These are phyloP conservation scores for Rutstroemia sp. DNA, from an alignment of 2,329 filamentous ascomycete genomes.

Conservation along the genomic window DNA sequence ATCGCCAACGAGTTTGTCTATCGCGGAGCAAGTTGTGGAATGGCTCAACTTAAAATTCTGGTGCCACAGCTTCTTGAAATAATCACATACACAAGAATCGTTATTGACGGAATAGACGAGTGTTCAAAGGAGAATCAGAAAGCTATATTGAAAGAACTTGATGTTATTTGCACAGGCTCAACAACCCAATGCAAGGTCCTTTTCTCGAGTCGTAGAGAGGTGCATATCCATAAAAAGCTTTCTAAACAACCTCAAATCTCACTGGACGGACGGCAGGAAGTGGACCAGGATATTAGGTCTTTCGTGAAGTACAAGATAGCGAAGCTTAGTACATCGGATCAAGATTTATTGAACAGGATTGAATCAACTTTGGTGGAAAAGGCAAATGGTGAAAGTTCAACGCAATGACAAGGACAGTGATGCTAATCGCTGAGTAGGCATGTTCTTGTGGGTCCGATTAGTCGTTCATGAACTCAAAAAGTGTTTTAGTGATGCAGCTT, in stretches of 20 bases:
- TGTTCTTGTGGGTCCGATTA: constrained; percentile 15
- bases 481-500: constrained; percentile 7
- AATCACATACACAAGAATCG: not conserved
- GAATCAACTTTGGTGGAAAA: constrained; percentile 9
- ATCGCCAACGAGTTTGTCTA: constrained; percentile 12
- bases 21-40: constrained; percentile 5
- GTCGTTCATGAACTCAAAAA: constrained; percentile 7
- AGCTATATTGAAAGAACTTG: constrained; percentile 10
- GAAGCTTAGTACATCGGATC: constrained; percentile 3
- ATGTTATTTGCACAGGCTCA: not conserved
- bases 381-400: constrained; percentile 8
- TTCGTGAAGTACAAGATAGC: constrained; percentile 9
- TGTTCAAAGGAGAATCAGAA: constrained; percentile 9
- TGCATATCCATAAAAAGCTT: constrained; percentile 8
- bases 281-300: constrained; percentile 2
- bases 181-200: constrained; percentile 7
- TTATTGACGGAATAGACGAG: constrained; percentile 13
- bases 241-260: constrained; percentile 5
- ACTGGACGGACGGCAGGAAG: constrained; percentile 6
- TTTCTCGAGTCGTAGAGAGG: constrained; percentile 10
- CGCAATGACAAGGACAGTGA: not conserved
- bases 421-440: constrained; percentile 2
- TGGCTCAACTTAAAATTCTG: constrained; percentile 6
- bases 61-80: constrained; percentile 7
- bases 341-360: constrained; percentile 7